Conservation (phyloP, 768 basidiomycete genomes). For the Termitomyces sp. region DNA sequence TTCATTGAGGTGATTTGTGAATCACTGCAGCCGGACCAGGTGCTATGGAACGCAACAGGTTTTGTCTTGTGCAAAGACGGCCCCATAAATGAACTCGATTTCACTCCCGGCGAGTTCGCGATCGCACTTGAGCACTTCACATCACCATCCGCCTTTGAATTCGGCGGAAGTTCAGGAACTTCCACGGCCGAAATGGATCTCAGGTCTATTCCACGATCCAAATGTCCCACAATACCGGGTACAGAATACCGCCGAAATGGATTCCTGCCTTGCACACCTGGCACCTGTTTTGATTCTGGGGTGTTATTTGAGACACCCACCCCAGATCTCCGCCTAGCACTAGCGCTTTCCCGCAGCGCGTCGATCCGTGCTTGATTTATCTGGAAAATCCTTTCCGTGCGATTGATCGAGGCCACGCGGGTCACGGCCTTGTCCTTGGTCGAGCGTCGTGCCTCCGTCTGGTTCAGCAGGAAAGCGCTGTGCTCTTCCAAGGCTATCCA, state of each 20-base stretch:
- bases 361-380: slow-evolving; percentile 9
- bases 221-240: not conserved
- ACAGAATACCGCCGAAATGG: slow-evolving; percentile 15
- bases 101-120: not conserved
- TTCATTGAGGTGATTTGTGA: not conserved
- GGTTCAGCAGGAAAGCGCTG: slow-evolving; percentile 1
- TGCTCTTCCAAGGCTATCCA: slow-evolving; percentile 25
- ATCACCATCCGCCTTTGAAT: slow-evolving; percentile 1
- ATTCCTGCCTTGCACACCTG: slow-evolving; percentile 10
- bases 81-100: not conserved
- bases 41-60: not conserved
- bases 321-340: slow-evolving; percentile 3
- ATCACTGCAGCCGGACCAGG: slow-evolving; percentile 2
- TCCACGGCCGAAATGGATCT: slow-evolving; percentile 25
- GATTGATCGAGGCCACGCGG: slow-evolving; percentile 4
- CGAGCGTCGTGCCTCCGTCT: not conserved
- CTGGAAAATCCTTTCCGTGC: slow-evolving; percentile 9
- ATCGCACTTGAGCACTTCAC: not conserved
- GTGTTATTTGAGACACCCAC: not conserved
- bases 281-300: not conserved
- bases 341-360: slow-evolving; percentile 11
- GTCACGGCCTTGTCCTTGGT: not conserved
- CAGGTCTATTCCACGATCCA: slow-evolving; percentile 9
- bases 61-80: not conserved
- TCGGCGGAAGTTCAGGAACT: slow-evolving; percentile 19